phyloP scores from a whole-genome alignment of 768 basidiomycete species.

The Termitomyces sp. region DNA sequence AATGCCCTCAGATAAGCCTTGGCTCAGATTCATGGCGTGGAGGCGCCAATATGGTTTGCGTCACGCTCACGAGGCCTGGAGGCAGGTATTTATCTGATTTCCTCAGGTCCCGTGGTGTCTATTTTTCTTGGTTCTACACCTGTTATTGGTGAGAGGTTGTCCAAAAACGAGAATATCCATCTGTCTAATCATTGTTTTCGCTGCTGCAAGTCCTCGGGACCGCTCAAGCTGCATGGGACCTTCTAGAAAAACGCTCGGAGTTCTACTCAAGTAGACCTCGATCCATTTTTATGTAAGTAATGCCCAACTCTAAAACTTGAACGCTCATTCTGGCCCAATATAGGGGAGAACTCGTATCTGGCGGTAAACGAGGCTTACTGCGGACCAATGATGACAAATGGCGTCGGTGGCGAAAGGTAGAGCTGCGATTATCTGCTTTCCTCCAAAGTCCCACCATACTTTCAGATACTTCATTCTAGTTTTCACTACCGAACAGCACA shows the following conservation, averaged over 20 bases:
- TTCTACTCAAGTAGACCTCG: constrained; percentile 44
- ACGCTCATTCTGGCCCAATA: not conserved
- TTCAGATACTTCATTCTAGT: constrained; percentile 37
- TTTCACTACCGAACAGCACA: constrained; percentile 37
- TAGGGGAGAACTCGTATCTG: constrained; percentile 41
- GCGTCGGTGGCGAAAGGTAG: constrained; percentile 43
- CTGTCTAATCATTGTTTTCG: not conserved
- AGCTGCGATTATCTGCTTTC: not conserved
- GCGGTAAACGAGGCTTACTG: constrained; percentile 41
- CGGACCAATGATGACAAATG: constrained; percentile 37
- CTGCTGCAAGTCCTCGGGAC: constrained; percentile 32
- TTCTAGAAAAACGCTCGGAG: constrained; percentile 41
- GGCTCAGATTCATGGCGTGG: constrained; percentile 45
- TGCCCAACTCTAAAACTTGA: not conserved
- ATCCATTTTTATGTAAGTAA: constrained; percentile 33
- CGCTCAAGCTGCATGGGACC: constrained; percentile 40
- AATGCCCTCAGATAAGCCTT: constrained; percentile 38
- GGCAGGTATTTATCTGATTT: not conserved
- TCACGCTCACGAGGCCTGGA: not conserved
- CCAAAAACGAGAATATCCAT: not conserved
- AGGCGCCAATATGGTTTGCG: constrained; percentile 38
- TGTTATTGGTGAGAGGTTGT: constrained; percentile 27
- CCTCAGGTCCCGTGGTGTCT: constrained; percentile 34
- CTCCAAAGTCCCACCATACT: not conserved
- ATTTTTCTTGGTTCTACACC: constrained; percentile 36